Evolutionary conservation across 176 grass and related monocot species (phyloP), one percentile per base, ranked within the genome.

Genomic region (Dendrocalamus sinicus): DNA sequence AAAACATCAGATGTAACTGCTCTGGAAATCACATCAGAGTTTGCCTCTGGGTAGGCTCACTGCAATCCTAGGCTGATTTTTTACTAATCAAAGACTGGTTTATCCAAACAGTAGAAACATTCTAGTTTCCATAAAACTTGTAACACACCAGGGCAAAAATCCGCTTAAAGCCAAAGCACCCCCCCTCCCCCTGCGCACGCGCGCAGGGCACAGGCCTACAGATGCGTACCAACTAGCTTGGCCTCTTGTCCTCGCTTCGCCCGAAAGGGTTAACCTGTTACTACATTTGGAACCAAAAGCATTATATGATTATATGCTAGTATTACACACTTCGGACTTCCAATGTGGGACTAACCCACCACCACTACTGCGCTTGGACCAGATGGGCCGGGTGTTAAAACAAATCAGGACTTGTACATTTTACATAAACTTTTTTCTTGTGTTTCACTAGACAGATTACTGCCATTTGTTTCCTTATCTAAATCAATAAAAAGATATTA

Each of bases 351-450:
- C 6, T 61, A 60, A 58, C 58, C 53, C 58, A 60, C 58, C 9
- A 23, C 8, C 12, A 65, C 62, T 32, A 15, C 26, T 15, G 26
- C 2, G 12, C 12, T 65, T 63, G 60, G 8, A 23, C 23, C n/a
- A 28, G n/a, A 63, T 13, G 59, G 69, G 43, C 22, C n/a, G 24
- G 70, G n/a, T 72, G 44, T 72, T 50, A 73, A 5, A 24, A 73
- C 1, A 50, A 73, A 32, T 58, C 16, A 69, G 6, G 55, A 68
- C 28, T 46, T 66, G 12, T 1, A 30, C 46, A 54, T 8, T 20
- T 14, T 78, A 78, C 8, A 15, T n/a, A 78, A 77, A 43, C 40
- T n/a, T 22, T 72, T 86, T 86, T 67, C 10, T 54, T 8, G 48
- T 45, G 70, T 57, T 75, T 67, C n/a, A 58, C 19, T 15, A 53